Base-by-base conservation (phyloP, 2,329 filamentous ascomycete species). In the Thelonectria discophora region DNA sequence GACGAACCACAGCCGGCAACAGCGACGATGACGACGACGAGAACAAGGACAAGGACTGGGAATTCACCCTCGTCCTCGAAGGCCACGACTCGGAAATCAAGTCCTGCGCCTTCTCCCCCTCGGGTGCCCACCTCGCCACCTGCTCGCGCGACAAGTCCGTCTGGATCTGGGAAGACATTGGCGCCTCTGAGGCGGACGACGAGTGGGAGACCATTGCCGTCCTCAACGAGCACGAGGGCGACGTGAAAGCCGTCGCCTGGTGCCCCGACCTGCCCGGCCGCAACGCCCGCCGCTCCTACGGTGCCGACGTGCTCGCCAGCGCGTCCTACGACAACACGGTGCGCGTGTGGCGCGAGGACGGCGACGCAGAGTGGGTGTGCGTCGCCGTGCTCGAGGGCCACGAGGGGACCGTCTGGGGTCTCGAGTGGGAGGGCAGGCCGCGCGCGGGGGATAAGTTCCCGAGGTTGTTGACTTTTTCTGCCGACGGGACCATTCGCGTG, bases 91-190 rank as follows among this genome's bases (percentile, higher is more conserved):
- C 91, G 21, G 95, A 99, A 78, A 91, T 99, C 81, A 90, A 97
- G 81, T 82, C 86, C 30, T 87, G 94, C 65, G 84, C 86, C 2
- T 96, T 93, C 80, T 88, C 85, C 17, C 88, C 91, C 0, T 87
- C 86, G 0, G 91, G 91, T 1, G 87, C 90, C 63, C 89, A 93
- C 70, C 84, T 99, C 5, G 95, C 95, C 6, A 97, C 94, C 0
- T 97, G 94, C 77, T 91, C 88, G 55, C 86, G 95, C 50, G 95
- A 99, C 76, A 98, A 98, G 80, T 91, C 88, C 15, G 92, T 98
- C 17, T 99, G 95, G 95, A 92, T 99, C 70, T 99, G 95, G 95
- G 95, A 99, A 78, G 95, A 98, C 75, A 86, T 97, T 55, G 86
- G 86, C 40, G 79, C 79, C 9, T 79, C 81, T 57, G 90, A 91